Evolutionary conservation across 371 early-diverging fungal species (phyloP), one percentile per base, ranked within the genome.

Genomic region (Umbelopsis sp.): DNA sequence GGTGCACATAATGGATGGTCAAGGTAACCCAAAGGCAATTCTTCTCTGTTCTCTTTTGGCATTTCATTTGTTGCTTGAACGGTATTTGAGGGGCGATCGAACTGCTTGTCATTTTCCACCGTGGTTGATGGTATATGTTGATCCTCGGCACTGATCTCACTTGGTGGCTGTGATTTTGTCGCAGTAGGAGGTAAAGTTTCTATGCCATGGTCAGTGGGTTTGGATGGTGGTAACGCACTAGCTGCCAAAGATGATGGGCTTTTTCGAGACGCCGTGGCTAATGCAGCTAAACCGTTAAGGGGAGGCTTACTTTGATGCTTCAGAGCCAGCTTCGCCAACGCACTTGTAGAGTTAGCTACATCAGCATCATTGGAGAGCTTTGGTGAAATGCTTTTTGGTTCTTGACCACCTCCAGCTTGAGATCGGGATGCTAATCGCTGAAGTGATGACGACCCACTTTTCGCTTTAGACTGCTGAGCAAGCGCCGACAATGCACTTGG

Each of bases 1-100:
- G 75, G 71, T 16, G 84, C 84, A 50, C 74, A 74, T 11, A 83
- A 52, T 50, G 81, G 78, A 35, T 72, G 62, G 7, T 37, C 37
- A 37, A 35, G 57, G 35, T 57, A 57, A 14, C 5, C 14, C 0
- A 32, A 35, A 4, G 9, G 18, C 29, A 18, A 48, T 12, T 12
- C 7, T 41, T 7, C 12, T 41, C 7, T 41, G 41, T 41, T 41
- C 5, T 41, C 41, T 41, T 10, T 12, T 41, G 41, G 10, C 2
- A 41, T 7, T 7, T 7, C 10, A 10, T 7, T 41, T 10, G 41
- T 5, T 7, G 41, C 7, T 41, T 41, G 41, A 41, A 7, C 41
- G 1, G 41, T 1, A 7, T 10, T 12, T 7, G 41, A 7, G 7
- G 41, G 7, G 12, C 12, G 41, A 12, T 12, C 1, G 10, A 12